Conservation (phyloP, 768 basidiomycete species). For the Mycena filopes region DNA sequence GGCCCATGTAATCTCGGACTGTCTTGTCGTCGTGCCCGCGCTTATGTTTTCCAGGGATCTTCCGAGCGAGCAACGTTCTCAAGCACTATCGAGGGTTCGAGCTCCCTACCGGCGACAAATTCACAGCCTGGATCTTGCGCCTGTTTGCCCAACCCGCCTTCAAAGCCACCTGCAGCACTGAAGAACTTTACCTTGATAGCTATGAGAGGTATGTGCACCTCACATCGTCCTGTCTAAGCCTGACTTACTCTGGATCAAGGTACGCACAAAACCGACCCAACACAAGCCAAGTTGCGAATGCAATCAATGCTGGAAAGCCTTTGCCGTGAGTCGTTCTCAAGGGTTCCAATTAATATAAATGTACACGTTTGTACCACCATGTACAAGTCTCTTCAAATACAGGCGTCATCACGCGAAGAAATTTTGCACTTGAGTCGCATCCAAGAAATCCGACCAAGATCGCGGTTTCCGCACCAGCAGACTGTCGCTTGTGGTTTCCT, state of each 20-base stretch:
- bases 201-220: conserved; percentile 66
- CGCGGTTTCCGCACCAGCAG: conserved; percentile 15
- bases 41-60: conserved; percentile 64
- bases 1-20: conserved; percentile 68
- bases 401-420: background rate
- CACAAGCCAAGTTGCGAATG: conserved; percentile 80
- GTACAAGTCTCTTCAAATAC: background rate
- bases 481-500: background rate
- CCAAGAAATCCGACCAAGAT: conserved; percentile 22
- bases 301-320: conserved; percentile 73
- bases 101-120: conserved; percentile 58
- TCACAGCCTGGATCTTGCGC: conserved; percentile 63
- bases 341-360: background rate
- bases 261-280: conserved; percentile 84
- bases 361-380: conserved; percentile 11
- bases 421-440: conserved; percentile 9
- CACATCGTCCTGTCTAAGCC: background rate
- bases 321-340: conserved; percentile 59
- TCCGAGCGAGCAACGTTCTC: conserved; percentile 70
- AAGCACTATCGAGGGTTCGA: conserved; percentile 76
- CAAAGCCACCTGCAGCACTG: conserved; percentile 74
- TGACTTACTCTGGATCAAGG: conserved; percentile 46
- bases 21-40: conserved; percentile 4
- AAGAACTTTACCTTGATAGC: conserved; percentile 73
- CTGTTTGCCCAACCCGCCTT: conserved; percentile 72